A percentile compares a stretch with the other conserved stretches of the same genome.
These are phyloP conservation scores for Peronospora destructor DNA, from an alignment of 352 stramenopile genomes.

Conservation along the genomic window DNA sequence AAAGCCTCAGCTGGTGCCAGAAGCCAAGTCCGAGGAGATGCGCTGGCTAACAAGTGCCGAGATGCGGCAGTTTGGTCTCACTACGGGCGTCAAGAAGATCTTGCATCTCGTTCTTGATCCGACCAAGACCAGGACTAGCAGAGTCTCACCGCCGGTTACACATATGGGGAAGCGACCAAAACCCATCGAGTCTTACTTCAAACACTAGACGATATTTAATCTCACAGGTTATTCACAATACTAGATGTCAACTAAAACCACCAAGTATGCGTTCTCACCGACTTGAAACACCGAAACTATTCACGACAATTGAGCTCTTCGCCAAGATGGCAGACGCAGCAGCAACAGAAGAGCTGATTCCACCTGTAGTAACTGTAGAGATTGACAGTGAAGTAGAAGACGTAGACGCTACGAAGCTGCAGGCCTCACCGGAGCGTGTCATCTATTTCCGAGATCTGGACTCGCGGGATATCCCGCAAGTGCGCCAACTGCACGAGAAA, in stretches of 20 bases:
- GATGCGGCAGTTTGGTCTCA: slow-evolving; percentile 78
- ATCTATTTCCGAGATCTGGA: slow-evolving; percentile 68
- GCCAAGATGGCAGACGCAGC: slow-evolving; percentile 5
- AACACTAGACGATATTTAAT: slow-evolving; percentile 40
- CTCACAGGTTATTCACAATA: slow-evolving; percentile 3
- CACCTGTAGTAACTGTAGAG: slow-evolving; percentile 19
- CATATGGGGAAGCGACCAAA: slow-evolving; percentile 40
- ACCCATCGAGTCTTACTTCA: slow-evolving; percentile 62
- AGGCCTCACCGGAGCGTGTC: slow-evolving; percentile 29
- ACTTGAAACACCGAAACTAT: slow-evolving; percentile 1
- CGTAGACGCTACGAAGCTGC: slow-evolving; percentile 6
- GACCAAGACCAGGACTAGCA: slow-evolving; percentile 9
- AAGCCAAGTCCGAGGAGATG: slow-evolving; percentile 16
- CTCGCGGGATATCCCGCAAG: slow-evolving; percentile 76
- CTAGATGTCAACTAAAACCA: neutral
- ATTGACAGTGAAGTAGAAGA: slow-evolving; percentile 15
- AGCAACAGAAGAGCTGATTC: slow-evolving; percentile 8
- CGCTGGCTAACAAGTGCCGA: slow-evolving; percentile 75
- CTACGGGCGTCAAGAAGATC: slow-evolving; percentile 85
- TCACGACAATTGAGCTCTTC: neutral
- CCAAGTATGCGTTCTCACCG: slow-evolving; percentile 10
- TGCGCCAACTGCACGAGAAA: slow-evolving; percentile 91
- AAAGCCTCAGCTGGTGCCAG: slow-evolving; percentile 17
- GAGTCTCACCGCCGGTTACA: slow-evolving; percentile 42
- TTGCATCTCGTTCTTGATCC: slow-evolving; percentile 42